These are phyloP conservation scores for Groenewaldozyma auringiensis DNA, from an alignment of 1,139 yeast genomes.

Conservation along the genomic window DNA sequence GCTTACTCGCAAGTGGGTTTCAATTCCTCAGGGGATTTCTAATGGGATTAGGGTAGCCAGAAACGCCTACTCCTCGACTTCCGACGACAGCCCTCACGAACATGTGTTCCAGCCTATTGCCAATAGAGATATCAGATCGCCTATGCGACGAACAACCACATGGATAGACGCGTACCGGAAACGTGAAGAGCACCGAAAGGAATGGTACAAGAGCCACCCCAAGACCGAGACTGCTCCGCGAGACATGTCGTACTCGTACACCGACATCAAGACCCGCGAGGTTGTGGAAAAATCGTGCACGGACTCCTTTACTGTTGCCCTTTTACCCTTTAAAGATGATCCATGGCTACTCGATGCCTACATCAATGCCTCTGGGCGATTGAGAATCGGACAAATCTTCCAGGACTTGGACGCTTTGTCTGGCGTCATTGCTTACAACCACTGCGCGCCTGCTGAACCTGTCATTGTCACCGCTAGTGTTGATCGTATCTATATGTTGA, in stretches of 20 bases:
- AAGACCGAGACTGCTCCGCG: conserved; percentile 55
- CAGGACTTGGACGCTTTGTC: conserved; percentile 89
- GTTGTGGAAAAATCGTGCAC: conserved; percentile 65
- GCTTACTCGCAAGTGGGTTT: neutral
- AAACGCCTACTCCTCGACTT: too few relatives aligned
- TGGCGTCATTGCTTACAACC: conserved; percentile 78
- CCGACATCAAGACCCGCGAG: conserved; percentile 43
- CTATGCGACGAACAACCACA: conserved; percentile 42
- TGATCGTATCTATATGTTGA: conserved; percentile 82
- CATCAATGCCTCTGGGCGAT: conserved; percentile 79
- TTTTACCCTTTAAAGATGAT: conserved; percentile 79
- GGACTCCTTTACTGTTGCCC: conserved; percentile 68
- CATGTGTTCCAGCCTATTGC: conserved; percentile 32
- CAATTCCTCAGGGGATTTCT: neutral
- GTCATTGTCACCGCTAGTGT: conserved; percentile 92
- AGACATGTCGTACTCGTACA: conserved; percentile 61
- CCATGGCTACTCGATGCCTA: conserved; percentile 77
- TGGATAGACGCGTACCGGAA: conserved; percentile 83
- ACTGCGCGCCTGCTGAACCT: conserved; percentile 86
- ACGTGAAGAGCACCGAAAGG: conserved; percentile 57
- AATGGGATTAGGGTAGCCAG: neutral
- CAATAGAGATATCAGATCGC: conserved; percentile 26
- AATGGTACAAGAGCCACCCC: conserved; percentile 37
- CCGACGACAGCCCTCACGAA: conserved; percentile 11
- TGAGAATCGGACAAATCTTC: conserved; percentile 85